Evolutionary conservation across 2,329 filamentous ascomycete species (phyloP).

Genomic region (Penicillium polonicum): DNA sequence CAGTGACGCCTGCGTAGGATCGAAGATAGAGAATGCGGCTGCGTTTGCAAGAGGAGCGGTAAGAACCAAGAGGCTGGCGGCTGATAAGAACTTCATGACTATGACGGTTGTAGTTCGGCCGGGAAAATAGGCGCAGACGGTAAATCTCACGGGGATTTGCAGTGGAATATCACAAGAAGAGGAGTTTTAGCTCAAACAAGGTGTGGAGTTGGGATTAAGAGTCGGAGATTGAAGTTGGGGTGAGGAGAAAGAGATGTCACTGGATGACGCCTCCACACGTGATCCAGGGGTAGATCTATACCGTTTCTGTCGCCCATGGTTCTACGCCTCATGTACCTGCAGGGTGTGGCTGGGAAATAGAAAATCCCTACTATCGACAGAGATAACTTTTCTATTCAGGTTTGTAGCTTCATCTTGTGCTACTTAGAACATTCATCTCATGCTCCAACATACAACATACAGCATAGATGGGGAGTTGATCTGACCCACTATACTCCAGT

Average conservation of each 20-base stretch:
- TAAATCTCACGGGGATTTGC: not conserved
- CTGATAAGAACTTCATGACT: constrained; percentile 45
- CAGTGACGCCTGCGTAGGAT: constrained; percentile 51
- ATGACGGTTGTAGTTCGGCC: not conserved
- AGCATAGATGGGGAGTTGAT: not conserved
- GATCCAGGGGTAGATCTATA: constrained; percentile 10
- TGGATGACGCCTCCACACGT: constrained; percentile 25
- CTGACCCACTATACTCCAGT: constrained; percentile 13
- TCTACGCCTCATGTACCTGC: constrained; percentile 9
- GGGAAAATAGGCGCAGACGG: not conserved
- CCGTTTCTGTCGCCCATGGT: not conserved
- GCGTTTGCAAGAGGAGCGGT: constrained; percentile 47
- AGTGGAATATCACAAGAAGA: not conserved
- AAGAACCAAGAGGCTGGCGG: constrained; percentile 43
- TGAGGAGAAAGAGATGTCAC: constrained; percentile 18
- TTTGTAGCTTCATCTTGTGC: not conserved
- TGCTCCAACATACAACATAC: not conserved
- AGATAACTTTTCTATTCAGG: too few relatives aligned
- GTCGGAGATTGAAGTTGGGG: constrained; percentile 4
- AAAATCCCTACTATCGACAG: too few relatives aligned
- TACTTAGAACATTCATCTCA: not conserved
- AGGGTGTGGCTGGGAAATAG: not conserved
- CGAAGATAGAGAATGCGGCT: constrained; percentile 49
- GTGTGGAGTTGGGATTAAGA: not conserved
- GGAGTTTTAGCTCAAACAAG: not conserved